Evolutionary conservation across 352 stramenopile genomes (phyloP).

Genomic region (Plasmopara halstedii): DNA sequence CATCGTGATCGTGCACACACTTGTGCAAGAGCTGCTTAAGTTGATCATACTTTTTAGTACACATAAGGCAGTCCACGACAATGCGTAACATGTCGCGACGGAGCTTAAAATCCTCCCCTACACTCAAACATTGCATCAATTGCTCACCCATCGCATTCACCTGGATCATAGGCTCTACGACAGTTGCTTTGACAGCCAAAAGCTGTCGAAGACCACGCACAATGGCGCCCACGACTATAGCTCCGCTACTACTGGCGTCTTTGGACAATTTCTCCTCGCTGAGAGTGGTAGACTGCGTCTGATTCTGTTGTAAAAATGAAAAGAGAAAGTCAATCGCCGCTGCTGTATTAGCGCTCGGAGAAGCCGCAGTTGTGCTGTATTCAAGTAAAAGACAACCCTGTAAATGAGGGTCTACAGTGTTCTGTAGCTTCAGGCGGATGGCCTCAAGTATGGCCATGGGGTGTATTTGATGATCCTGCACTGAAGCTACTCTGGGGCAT

Average conservation of each 20-base stretch:
- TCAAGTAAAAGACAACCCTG: conserved; percentile 54
- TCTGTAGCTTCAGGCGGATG: conserved; percentile 32
- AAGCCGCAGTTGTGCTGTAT: conserved; percentile 40
- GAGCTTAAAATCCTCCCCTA: conserved; percentile 68
- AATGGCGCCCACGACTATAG: conserved; percentile 60
- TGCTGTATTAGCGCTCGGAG: conserved; percentile 37
- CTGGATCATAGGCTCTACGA: conserved; percentile 77
- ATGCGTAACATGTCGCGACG: conserved; percentile 65
- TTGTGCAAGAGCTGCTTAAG: conserved; percentile 35
- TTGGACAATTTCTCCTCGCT: conserved; percentile 11
- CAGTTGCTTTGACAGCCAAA: conserved; percentile 44
- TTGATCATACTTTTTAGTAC: conserved; percentile 28
- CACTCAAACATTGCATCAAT: conserved; percentile 69
- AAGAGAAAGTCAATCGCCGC: conserved; percentile 76
- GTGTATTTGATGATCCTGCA: conserved; percentile 6
- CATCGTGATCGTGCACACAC: conserved; percentile 53
- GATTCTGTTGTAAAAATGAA: conserved; percentile 64
- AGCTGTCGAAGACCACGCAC: conserved; percentile 52
- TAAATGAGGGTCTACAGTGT: conserved; percentile 44
- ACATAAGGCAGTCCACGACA: conserved; percentile 60
- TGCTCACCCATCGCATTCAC: conserved; percentile 73
- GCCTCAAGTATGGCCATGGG: conserved; percentile 27
- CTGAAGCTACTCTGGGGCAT: conserved; percentile 1
- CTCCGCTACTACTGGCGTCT: conserved; percentile 16
- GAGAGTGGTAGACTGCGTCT: conserved; percentile 18